phyloP scores from a whole-genome alignment of 2,329 filamentous ascomycete species.

The Colletotrichum endophyticum region DNA sequence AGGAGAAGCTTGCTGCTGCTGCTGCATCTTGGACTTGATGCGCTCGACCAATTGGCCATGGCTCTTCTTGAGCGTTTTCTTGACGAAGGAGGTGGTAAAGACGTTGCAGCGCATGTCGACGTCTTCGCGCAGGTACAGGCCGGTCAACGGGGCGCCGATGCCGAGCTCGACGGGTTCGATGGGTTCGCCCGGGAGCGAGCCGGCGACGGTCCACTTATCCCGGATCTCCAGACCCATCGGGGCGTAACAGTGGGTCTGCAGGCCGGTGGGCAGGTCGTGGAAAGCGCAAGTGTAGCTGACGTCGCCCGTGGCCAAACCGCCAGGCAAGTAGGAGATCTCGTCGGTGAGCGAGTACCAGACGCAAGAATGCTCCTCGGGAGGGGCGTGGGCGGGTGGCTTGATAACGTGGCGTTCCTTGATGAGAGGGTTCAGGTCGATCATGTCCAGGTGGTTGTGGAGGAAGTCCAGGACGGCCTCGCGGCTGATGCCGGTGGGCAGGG shows the following conservation, averaged over 20 bases:
- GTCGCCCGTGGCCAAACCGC: conserved; percentile 66
- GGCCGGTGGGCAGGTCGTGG: conserved; percentile 70
- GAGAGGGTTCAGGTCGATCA: conserved; percentile 89
- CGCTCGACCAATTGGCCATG: conserved; percentile 73
- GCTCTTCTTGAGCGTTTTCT: conserved; percentile 79
- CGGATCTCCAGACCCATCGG: conserved; percentile 82
- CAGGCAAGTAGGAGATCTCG: conserved; percentile 76
- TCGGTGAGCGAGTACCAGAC: conserved; percentile 84
- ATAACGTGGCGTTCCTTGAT: conserved; percentile 75
- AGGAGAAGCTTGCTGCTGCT: background rate
- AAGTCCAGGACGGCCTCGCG: conserved; percentile 75
- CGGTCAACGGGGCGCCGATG: conserved; percentile 66
- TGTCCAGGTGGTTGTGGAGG: conserved; percentile 78
- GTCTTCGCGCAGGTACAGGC: conserved; percentile 85
- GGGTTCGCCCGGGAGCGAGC: conserved; percentile 73
- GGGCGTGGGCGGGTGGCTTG: conserved; percentile 68
- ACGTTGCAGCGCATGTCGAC: conserved; percentile 83
- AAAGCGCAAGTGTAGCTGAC: conserved; percentile 84
- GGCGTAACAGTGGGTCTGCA: conserved; percentile 85
- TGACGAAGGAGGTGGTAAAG: conserved; percentile 77
- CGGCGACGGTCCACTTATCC: conserved; percentile 78
- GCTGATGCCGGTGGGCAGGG: conserved; percentile 71
- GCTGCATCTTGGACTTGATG: conserved; percentile 48
- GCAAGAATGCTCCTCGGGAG: conserved; percentile 73
- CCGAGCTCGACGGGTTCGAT: conserved; percentile 70